Evolutionary conservation across 1,284 basidiomycete genomes (phyloP).

Genomic region (Fomitopsis pinicola): DNA sequence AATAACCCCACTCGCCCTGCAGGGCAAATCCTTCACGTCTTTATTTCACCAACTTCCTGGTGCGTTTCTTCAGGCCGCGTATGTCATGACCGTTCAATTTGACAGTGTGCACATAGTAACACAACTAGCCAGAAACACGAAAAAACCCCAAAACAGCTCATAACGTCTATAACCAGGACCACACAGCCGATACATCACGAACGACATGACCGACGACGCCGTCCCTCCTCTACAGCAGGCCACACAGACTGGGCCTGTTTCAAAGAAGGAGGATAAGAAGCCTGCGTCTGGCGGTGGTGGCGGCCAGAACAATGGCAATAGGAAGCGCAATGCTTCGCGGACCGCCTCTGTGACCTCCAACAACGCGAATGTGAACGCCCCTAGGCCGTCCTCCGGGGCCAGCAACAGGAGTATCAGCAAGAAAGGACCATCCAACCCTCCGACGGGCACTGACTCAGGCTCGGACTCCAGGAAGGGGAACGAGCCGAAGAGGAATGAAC

Average conservation of each 20-base stretch:
- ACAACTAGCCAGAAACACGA: conserved; percentile 31
- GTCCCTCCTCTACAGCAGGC: conserved; percentile 46
- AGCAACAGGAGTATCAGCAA: conserved; percentile 43
- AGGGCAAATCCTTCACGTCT: conserved; percentile 73
- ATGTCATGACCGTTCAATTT: conserved; percentile 9
- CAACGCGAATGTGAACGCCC: conserved; percentile 33
- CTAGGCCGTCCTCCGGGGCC: conserved; percentile 56
- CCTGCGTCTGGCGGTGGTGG: conserved; percentile 28
- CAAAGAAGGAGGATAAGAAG: conserved; percentile 62
- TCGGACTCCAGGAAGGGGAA: conserved; percentile 62
- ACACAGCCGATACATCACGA: conserved; percentile 55
- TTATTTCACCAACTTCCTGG: conserved; percentile 47
- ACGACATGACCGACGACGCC: conserved; percentile 80
- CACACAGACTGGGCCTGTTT: conserved; percentile 6
- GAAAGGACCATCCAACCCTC: conserved; percentile 38
- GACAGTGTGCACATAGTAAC: conserved; percentile 18
- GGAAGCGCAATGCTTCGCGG: conserved; percentile 53
- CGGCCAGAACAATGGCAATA: conserved; percentile 28
- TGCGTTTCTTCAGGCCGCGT: conserved; percentile 21
- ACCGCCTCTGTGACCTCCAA: conserved; percentile 42
- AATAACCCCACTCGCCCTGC: conserved; percentile 74
- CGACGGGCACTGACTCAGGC: conserved; percentile 53
- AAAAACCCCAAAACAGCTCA: conserved; percentile 52
- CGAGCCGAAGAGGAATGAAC: conserved; percentile 50
- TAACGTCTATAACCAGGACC: conserved; percentile 33